Evolutionary conservation across 179 eudicot species (phyloP).

Genomic region (Silene noctiflora): DNA sequence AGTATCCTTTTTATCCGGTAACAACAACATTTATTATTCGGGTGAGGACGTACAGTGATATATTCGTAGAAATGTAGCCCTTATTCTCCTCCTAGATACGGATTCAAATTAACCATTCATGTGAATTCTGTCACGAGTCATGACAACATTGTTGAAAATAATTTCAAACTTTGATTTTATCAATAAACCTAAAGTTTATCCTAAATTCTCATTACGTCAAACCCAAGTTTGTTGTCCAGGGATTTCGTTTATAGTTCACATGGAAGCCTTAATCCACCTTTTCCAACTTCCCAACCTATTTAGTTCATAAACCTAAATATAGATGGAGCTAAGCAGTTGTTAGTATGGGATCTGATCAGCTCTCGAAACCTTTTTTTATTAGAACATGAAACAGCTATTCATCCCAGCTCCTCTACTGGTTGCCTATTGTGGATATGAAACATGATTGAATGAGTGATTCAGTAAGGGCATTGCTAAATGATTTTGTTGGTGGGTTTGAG

Average conservation of each 20-base stretch:
- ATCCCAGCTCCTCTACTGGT: background rate
- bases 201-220: background rate
- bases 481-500: background rate
- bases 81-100: too few species aligned
- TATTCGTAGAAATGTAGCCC: background rate
- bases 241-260: background rate
- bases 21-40: background rate
- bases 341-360: background rate
- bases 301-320: background rate
- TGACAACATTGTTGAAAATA: too few species aligned
- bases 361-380: background rate
- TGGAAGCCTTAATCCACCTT: background rate
- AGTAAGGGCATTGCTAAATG: background rate
- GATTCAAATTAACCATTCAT: background rate
- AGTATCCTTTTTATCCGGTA: background rate
- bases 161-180: background rate
- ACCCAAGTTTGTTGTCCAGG: background rate
- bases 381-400: background rate
- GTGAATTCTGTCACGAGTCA: too few species aligned
- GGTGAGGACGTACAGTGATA: background rate
- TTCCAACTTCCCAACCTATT: background rate
- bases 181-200: background rate
- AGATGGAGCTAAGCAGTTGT: background rate
- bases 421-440: background rate
- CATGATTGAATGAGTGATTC: background rate